Evolutionary conservation across 345 rosid species (phyloP), one percentile per base, ranked within the genome.

Genomic region (Excoecaria agallocha): DNA sequence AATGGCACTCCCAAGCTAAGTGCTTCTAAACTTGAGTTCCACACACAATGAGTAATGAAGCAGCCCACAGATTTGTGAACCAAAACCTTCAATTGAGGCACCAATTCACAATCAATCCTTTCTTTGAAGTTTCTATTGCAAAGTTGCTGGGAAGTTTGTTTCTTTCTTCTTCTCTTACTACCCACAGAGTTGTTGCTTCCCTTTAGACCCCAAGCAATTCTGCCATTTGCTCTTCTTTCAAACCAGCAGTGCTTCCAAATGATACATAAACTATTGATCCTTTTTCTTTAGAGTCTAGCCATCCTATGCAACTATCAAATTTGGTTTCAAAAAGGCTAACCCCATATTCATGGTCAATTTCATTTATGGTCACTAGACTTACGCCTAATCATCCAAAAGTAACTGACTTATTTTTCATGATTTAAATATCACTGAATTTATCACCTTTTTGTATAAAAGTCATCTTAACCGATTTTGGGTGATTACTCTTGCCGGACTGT

Each of bases 231-330:
- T 68, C 60, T n/a, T n/a, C 65, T 66, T 78, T 66, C 30, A 89
- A 73, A 6, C 63, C 24, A 46, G 87, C 79, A 82, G 87, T 35
- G 88, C 93, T 91, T 15, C 96, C 93, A 51, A 89, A 91, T 2
- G 93, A 85, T 17, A 81, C 78, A 39, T 80, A 89, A 9, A 91
- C 81, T 22, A 89, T 90, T 0, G 90, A 89, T 4, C 78, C 51
- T 22, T 76, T 49, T 52, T 82, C 81, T 80, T 78, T 88, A 7
- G 69, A n/a, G 72, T 56, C 74, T 45, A 91, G 87, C 92, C 93
- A 91, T 0, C 66, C 11, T 49, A n/a, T n/a, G 45, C 59, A 62
- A 9, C 45, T 51, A 8, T 30, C 38, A 2, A 10, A 8, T 5
- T 59, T 48, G 6, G 66, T 17, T 30, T 73, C 71, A 78, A 71